Base-by-base conservation (phyloP, 129 eudicot species). In the Flaveria bidentis region DNA sequence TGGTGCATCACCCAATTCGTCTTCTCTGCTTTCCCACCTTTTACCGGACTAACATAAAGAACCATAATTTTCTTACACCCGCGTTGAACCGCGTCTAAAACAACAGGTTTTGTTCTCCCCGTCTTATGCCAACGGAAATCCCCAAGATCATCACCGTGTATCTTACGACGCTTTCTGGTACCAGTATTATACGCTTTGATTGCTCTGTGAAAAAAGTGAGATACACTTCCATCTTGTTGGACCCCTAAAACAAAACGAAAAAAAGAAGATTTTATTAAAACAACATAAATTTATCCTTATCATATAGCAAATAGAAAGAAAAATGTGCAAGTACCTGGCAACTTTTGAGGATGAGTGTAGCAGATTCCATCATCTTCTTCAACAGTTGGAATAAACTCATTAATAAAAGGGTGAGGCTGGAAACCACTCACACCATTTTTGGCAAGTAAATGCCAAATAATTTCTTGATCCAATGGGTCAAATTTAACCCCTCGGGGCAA, bases 1-100 rank as follows among this genome's bases (percentile, higher is more conserved):
- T 95, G 99, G 77, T 95, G 97, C 99, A 95, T 95, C 20, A 95
- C 99, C 99, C 99, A 95, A 82, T 86, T 89, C 16, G 96, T 87
- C 82, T 95, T 95, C 75, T 95, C 99, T 2, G 99, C 73, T 81
- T 91, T 95, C 33, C 92, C 96, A 23, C 97, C 99, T 68, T 80
- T 86, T 20, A 72, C 78, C 2, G 87, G 84, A 78, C 86, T 89
- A n/a, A 85, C 61, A 73, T 95, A 91, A 16, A 95, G 89, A 84
- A 95, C 99, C 99, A 95, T 95, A 60, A 95, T 95, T 80, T 95
- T 95, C 82, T 95, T 91, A 67, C 97, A 91, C 16, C 97, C 99
- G 14, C 72, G 82, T 74, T 91, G 97, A 20, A 89, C 81, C 18
- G 96, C 92, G 57, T 91, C 90, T 78, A 91, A 57, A 18, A 81